phyloP scores from a whole-genome alignment of 2,329 filamentous ascomycete species.

The Fusarium lateritium region DNA sequence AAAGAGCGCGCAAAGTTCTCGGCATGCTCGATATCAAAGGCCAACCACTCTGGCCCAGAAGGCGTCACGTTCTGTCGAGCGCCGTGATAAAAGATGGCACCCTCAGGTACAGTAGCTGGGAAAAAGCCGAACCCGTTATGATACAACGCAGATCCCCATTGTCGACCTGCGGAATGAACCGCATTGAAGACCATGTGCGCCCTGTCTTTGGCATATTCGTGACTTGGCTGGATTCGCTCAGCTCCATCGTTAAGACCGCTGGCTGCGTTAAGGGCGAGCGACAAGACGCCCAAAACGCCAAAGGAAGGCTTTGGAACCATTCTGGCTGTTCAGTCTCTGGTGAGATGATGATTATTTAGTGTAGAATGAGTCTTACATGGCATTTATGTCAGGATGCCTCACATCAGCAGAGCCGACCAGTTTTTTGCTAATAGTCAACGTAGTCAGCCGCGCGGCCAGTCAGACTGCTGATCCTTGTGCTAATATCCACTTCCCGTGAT shows the following conservation, averaged over 20 bases:
- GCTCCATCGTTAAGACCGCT: constrained; percentile 8
- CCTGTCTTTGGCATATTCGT: constrained; percentile 62
- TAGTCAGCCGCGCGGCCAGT: constrained; percentile 42
- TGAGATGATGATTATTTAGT: neutral
- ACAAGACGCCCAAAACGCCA: constrained; percentile 23
- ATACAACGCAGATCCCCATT: constrained; percentile 80
- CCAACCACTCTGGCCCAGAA: constrained; percentile 76
- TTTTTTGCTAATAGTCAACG: constrained; percentile 5
- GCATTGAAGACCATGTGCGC: constrained; percentile 80
- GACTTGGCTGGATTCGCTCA: constrained; percentile 53
- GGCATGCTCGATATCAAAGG: constrained; percentile 83
- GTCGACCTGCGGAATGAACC: constrained; percentile 78
- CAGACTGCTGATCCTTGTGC: constrained; percentile 15
- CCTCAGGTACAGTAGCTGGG: constrained; percentile 73
- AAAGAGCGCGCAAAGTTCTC: constrained; percentile 69
- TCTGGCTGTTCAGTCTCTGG: neutral
- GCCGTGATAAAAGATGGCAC: constrained; percentile 79
- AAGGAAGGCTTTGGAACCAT: constrained; percentile 38
- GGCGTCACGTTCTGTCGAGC: constrained; percentile 62
- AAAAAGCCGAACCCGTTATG: constrained; percentile 85
- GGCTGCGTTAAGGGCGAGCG: constrained; percentile 20
- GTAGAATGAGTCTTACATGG: neutral
- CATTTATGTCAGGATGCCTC: constrained; percentile 8
- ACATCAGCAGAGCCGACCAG: constrained; percentile 3
- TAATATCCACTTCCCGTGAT: constrained; percentile 32